A percentile compares a stretch with the other conserved stretches of the same genome.
These are phyloP conservation scores for Trichoderma simmonsii DNA, from an alignment of 2,329 filamentous ascomycete species.

Conservation along the genomic window DNA sequence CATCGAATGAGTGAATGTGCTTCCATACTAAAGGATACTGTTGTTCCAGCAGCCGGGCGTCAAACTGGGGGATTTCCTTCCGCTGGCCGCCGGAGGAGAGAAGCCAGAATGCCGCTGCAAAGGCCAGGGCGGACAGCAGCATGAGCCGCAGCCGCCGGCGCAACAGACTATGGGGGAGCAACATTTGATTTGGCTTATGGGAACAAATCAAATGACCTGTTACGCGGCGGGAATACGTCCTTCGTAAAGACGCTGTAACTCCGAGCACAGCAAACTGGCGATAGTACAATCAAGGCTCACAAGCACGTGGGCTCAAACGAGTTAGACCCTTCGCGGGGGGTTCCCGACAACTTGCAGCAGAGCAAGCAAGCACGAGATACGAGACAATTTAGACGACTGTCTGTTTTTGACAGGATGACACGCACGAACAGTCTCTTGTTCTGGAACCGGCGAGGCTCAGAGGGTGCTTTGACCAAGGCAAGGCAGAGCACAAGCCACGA, in stretches of 20 bases:
- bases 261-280: background rate
- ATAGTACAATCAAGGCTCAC: background rate
- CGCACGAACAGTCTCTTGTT: background rate
- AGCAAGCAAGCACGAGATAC: background rate
- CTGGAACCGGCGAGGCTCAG: background rate
- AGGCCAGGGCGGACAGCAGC: background rate
- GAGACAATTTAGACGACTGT: background rate
- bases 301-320: background rate
- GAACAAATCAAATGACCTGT: background rate
- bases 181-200: background rate
- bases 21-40: constrained; percentile 23
- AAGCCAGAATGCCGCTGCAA: background rate
- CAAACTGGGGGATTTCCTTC: background rate
- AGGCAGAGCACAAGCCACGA: background rate
- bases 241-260: background rate
- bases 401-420: background rate
- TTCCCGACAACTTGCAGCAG: background rate
- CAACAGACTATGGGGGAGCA: background rate
- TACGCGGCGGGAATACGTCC: background rate
- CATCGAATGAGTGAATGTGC: constrained; percentile 22
- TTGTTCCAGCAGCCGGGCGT: background rate
- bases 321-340: background rate
- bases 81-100: background rate
- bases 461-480: background rate
- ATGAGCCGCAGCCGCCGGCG: constrained; percentile 3